phyloP scores from a whole-genome alignment of 2,329 filamentous ascomycete species.

The Aspergillus sp. region DNA sequence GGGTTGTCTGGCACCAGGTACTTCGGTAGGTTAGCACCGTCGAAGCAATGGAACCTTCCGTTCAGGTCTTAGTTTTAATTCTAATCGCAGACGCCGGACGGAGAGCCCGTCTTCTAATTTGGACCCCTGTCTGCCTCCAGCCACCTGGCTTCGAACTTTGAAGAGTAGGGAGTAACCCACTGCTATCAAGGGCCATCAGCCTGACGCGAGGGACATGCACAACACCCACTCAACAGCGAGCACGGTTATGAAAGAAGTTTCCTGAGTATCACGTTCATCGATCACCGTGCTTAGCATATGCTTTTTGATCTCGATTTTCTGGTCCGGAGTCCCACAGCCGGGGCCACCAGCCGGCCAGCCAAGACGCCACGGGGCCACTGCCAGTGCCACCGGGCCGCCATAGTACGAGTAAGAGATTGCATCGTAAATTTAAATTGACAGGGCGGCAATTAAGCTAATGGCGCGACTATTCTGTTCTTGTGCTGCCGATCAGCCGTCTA shows the following conservation, averaged over 20 bases:
- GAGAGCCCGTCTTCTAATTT: too few species aligned
- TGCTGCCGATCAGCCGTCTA: not conserved
- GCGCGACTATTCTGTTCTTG: not conserved
- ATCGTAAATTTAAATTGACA: not conserved
- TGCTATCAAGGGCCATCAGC: too few species aligned
- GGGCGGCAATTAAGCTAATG: not conserved
- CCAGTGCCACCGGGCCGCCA: not conserved
- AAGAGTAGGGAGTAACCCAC: too few species aligned
- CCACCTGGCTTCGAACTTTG: too few species aligned
- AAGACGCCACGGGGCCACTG: not conserved
- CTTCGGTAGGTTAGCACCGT: too few species aligned
- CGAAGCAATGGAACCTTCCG: not conserved
- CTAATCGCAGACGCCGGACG: too few species aligned
- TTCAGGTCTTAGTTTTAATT: not conserved
- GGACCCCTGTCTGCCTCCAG: not conserved
- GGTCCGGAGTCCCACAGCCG: not conserved
- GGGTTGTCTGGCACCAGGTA: not conserved
- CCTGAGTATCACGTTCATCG: not conserved
- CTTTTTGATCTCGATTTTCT: not conserved
- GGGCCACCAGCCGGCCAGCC: not conserved
- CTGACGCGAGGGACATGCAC: too few species aligned
- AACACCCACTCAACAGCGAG: too few species aligned
- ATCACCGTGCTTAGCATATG: not conserved
- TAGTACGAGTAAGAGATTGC: not conserved
- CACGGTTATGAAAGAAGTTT: too few species aligned